Evolutionary conservation across 2,329 filamentous ascomycete genomes (phyloP).

Genomic region (Cladophialophora carrionii): DNA sequence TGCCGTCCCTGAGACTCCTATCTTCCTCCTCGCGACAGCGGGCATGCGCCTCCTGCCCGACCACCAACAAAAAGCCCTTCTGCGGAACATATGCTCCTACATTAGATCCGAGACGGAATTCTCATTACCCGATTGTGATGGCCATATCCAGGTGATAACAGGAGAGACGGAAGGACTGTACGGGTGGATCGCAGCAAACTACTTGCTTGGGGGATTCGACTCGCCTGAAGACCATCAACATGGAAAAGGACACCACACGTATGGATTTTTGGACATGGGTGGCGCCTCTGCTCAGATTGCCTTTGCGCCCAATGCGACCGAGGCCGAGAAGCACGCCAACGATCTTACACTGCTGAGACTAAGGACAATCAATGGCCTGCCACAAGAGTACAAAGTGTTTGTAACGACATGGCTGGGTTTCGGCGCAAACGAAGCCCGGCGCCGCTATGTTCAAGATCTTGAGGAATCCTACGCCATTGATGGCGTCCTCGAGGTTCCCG

Average conservation of each 20-base stretch:
- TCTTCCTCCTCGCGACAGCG: slow-evolving; percentile 94
- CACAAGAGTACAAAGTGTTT: slow-evolving; percentile 85
- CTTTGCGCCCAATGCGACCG: slow-evolving; percentile 90
- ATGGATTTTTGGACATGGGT: slow-evolving; percentile 98
- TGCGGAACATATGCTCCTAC: slow-evolving; percentile 81
- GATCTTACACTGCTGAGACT: slow-evolving; percentile 85
- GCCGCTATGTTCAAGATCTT: slow-evolving; percentile 80
- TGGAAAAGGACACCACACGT: slow-evolving; percentile 88
- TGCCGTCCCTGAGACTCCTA: slow-evolving; percentile 79
- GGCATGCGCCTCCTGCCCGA: slow-evolving; percentile 86
- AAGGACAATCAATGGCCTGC: slow-evolving; percentile 76
- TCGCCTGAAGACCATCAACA: slow-evolving; percentile 71
- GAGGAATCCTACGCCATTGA: slow-evolving; percentile 65
- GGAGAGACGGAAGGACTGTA: slow-evolving; percentile 96
- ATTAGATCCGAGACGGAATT: slow-evolving; percentile 77
- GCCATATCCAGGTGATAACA: slow-evolving; percentile 91
- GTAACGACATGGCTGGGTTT: slow-evolving; percentile 97
- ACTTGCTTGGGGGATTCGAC: slow-evolving; percentile 89
- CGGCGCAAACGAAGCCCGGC: slow-evolving; percentile 89
- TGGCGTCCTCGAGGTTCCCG: slow-evolving; percentile 70
- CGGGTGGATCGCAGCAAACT: slow-evolving; percentile 97
- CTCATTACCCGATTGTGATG: slow-evolving; percentile 81
- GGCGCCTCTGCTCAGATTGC: slow-evolving; percentile 97
- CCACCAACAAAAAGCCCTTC: slow-evolving; percentile 70
- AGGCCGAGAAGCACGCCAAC: slow-evolving; percentile 84